Evolutionary conservation across 2,329 filamentous ascomycete genomes (phyloP).

Genomic region (Laburnicola sp.): DNA sequence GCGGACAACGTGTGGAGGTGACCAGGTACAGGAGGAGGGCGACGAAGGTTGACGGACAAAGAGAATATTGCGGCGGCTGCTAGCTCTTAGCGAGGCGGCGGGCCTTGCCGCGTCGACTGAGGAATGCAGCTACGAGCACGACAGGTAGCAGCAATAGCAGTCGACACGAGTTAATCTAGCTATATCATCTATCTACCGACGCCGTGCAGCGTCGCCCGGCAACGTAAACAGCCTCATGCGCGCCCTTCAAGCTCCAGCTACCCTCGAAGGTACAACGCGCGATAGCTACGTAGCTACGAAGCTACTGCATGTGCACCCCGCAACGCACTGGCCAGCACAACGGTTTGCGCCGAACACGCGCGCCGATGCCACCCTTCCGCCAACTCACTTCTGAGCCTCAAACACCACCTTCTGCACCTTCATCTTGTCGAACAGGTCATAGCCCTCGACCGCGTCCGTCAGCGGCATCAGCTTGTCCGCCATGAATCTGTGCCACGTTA

Average conservation of each 20-base stretch:
- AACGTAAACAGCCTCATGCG: background rate
- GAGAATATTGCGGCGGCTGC: conserved; percentile 29
- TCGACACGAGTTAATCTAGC: background rate
- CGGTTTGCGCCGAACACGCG: background rate
- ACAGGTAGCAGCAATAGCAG: background rate
- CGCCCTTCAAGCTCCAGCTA: conserved; percentile 2
- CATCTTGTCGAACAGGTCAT: conserved; percentile 57
- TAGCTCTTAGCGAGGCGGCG: conserved; percentile 39
- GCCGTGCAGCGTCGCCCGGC: conserved; percentile 3
- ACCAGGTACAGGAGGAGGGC: conserved; percentile 21
- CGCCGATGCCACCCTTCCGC: background rate
- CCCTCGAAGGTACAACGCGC: background rate
- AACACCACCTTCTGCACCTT: conserved; percentile 59
- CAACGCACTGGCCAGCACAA: conserved; percentile 2
- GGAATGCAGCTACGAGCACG: conserved; percentile 16
- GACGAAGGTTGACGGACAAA: conserved; percentile 19
- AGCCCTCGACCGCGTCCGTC: conserved; percentile 55
- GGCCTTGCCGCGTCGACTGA: conserved; percentile 31
- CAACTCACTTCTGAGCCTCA: conserved; percentile 46
- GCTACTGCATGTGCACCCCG: background rate
- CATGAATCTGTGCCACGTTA: conserved; percentile 48
- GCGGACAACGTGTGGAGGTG: conserved; percentile 16
- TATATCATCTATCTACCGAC: background rate
- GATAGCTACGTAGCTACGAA: too few species aligned
- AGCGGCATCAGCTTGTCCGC: conserved; percentile 58